Conservation (phyloP, 495 filamentous ascomycete species). For the Evernia prunastri region DNA sequence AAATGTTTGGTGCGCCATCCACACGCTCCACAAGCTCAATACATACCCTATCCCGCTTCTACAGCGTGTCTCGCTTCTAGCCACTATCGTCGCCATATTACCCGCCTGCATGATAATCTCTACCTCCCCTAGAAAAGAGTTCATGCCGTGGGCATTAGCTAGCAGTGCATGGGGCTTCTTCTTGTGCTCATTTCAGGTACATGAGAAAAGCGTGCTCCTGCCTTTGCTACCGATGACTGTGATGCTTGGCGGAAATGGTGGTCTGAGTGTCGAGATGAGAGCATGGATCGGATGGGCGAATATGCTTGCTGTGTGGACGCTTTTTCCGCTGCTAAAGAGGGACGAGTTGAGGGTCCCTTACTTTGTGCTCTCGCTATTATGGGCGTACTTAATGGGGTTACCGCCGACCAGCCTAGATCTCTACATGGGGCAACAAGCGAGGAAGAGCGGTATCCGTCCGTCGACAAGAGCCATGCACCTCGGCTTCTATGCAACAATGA, state of each 20-base stretch:
- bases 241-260: slow-evolving; percentile 67
- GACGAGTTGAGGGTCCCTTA: slow-evolving; percentile 84
- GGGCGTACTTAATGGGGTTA: slow-evolving; percentile 83
- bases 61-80: slow-evolving; percentile 67
- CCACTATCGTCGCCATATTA: slow-evolving; percentile 68
- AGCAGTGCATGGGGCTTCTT: slow-evolving; percentile 94
- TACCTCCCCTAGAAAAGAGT: slow-evolving; percentile 63
- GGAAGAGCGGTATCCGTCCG: slow-evolving; percentile 35
- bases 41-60: slow-evolving; percentile 48
- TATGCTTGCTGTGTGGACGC: slow-evolving; percentile 83
- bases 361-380: slow-evolving; percentile 70
- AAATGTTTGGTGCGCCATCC: slow-evolving; percentile 92
- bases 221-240: slow-evolving; percentile 89
- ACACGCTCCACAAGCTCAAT: slow-evolving; percentile 80
- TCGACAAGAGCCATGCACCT: slow-evolving; percentile 62
- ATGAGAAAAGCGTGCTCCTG: slow-evolving; percentile 92
- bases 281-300: slow-evolving; percentile 94
- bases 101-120: slow-evolving; percentile 76
- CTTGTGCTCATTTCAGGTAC: slow-evolving; percentile 92
- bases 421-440: slow-evolving; percentile 47
- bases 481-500: slow-evolving; percentile 68
- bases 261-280: slow-evolving; percentile 64
- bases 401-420: slow-evolving; percentile 66
- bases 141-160: slow-evolving; percentile 72
- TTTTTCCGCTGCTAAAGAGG: slow-evolving; percentile 82